These are phyloP conservation scores for Neocucurbitaria cava DNA, from an alignment of 2,329 filamentous ascomycete genomes.

Conservation along the genomic window DNA sequence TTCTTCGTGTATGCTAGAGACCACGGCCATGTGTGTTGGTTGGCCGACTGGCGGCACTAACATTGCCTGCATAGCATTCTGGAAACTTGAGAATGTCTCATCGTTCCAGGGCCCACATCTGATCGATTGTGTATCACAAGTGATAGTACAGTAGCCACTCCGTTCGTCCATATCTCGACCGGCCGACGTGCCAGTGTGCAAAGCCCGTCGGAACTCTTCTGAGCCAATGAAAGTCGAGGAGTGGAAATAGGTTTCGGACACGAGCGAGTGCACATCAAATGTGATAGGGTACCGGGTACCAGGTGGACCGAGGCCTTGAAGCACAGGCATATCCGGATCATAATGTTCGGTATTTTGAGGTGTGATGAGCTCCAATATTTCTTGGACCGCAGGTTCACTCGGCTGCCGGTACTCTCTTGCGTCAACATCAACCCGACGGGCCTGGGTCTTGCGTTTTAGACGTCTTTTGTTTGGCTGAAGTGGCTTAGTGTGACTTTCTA, in stretches of 20 bases:
- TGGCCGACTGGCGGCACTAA: constrained; percentile 8
- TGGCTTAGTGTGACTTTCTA: neutral
- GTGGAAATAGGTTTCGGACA: constrained; percentile 62
- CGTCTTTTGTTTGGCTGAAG: constrained; percentile 25
- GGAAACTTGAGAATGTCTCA: constrained; percentile 54
- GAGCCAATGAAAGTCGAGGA: constrained; percentile 65
- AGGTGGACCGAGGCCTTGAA: constrained; percentile 57
- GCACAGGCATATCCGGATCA: constrained; percentile 8
- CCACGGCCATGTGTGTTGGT: neutral
- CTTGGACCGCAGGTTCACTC: constrained; percentile 40
- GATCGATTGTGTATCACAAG: constrained; percentile 41
- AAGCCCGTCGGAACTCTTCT: constrained; percentile 58
- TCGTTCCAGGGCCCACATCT: constrained; percentile 65
- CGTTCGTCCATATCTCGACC: constrained; percentile 53
- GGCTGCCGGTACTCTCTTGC: constrained; percentile 55
- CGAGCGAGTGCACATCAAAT: constrained; percentile 61
- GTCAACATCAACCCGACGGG: constrained; percentile 57
- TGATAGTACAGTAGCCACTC: constrained; percentile 50
- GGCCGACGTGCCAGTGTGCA: constrained; percentile 31
- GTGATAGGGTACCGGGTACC: constrained; percentile 59
- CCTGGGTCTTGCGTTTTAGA: constrained; percentile 46
- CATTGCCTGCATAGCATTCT: constrained; percentile 14
- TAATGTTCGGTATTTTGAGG: constrained; percentile 5
- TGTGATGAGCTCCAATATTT: constrained; percentile 14
- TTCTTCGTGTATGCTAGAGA: neutral